A percentile compares a stretch with the other conserved stretches of the same genome.
Conservation (phyloP, 1,139 yeast species). For the Yamadazyma membranifaciens region DNA sequence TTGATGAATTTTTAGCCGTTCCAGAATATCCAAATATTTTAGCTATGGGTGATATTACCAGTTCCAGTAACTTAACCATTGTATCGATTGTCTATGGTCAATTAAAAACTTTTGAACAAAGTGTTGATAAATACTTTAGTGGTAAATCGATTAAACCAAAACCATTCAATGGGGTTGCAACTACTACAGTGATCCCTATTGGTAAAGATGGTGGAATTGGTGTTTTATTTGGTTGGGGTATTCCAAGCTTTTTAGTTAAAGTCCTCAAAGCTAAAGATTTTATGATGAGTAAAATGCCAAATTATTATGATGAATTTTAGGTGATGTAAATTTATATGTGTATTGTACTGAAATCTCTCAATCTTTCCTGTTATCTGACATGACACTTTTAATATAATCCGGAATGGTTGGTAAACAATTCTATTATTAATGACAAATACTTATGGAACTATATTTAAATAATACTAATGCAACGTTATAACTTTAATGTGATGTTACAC, state of each 20-base stretch:
- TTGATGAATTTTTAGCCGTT: constrained; percentile 20
- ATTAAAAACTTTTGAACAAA: not conserved
- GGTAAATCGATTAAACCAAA: constrained; percentile 12
- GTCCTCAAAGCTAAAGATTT: constrained; percentile 24
- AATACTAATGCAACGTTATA: too few relatives aligned
- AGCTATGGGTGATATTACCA: constrained; percentile 25
- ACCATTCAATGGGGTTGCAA: constrained; percentile 12
- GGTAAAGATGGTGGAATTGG: constrained; percentile 40
- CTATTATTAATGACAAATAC: too few relatives aligned
- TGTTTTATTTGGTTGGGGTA: constrained; percentile 22
- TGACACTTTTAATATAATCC: too few relatives aligned
- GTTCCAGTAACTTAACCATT: constrained; percentile 16
- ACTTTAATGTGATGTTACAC: too few relatives aligned
- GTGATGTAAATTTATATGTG: too few relatives aligned
- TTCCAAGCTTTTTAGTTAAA: constrained; percentile 30
- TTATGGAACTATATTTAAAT: too few relatives aligned
- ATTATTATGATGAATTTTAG: constrained; percentile 1
- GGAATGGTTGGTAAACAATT: too few relatives aligned
- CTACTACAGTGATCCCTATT: constrained; percentile 28
- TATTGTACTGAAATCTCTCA: too few relatives aligned
- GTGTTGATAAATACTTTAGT: constrained; percentile 3
- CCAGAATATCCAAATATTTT: constrained; percentile 20
- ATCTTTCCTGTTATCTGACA: too few relatives aligned
- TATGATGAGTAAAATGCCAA: constrained; percentile 15
- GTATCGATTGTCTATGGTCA: constrained; percentile 16